These are phyloP conservation scores for Marasmius oreades DNA, from an alignment of 1,284 basidiomycete genomes.

Conservation along the genomic window DNA sequence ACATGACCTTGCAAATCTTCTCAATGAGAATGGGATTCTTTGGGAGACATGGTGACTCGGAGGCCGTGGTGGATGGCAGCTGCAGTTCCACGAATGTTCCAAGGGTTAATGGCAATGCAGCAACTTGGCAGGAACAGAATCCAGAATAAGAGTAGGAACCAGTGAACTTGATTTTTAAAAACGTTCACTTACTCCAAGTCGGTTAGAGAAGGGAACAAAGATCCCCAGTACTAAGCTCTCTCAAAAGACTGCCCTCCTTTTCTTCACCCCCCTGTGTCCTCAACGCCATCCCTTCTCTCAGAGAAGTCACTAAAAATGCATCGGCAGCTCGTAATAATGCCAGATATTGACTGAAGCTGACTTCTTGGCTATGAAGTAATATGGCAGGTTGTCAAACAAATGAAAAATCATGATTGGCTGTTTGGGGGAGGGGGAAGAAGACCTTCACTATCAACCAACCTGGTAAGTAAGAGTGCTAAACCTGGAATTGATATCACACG, in stretches of 20 bases:
- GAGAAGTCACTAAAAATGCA: constrained; percentile 81
- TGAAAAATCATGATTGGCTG: neutral
- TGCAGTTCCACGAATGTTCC: constrained; percentile 73
- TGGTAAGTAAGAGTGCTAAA: constrained; percentile 82
- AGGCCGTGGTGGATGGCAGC: constrained; percentile 76
- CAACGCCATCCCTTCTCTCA: constrained; percentile 87
- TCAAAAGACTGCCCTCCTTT: constrained; percentile 65
- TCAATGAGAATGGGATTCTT: constrained; percentile 75
- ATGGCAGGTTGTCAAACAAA: constrained; percentile 60
- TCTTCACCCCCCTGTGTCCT: constrained; percentile 60
- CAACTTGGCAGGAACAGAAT: constrained; percentile 80
- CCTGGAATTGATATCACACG: constrained; percentile 80
- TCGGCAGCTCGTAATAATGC: constrained; percentile 81
- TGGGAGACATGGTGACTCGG: constrained; percentile 73
- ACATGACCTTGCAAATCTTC: constrained; percentile 85
- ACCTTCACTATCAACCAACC: neutral
- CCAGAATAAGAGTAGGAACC: constrained; percentile 85
- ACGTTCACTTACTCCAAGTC: too few species aligned
- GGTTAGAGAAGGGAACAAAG: neutral
- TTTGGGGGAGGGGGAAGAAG: neutral
- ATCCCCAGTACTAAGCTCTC: constrained; percentile 63
- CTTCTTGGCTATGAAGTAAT: constrained; percentile 83
- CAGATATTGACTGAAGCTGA: constrained; percentile 85
- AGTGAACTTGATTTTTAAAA: too few species aligned
- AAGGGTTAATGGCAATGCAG: constrained; percentile 85